A percentile compares a stretch with the other conserved stretches of the same genome.
These are phyloP conservation scores for Suillus subluteus DNA, from an alignment of 768 basidiomycete species.

Conservation along the genomic window DNA sequence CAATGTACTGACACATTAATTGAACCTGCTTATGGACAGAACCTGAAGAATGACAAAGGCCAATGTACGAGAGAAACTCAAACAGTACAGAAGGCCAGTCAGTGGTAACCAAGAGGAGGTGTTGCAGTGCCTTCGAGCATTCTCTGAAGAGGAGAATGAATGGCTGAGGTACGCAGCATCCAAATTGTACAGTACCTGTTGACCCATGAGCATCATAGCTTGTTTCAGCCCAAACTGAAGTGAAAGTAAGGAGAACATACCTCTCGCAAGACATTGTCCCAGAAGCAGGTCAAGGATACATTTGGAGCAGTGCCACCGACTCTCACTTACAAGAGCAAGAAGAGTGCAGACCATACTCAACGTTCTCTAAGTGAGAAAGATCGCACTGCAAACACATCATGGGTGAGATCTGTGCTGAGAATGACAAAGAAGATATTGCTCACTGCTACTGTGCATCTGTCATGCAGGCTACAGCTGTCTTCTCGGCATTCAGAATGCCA, in stretches of 20 bases:
- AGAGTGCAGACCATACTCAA: slow-evolving; percentile 4
- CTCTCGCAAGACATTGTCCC: not conserved
- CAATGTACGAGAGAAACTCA: not conserved
- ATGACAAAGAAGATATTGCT: too few species aligned
- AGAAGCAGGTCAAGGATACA: not conserved
- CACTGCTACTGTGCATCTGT: too few species aligned
- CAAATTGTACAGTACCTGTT: too few species aligned
- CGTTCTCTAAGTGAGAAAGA: slow-evolving; percentile 2
- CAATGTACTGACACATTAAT: not conserved
- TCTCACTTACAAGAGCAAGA: slow-evolving; percentile 10
- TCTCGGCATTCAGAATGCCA: slow-evolving; percentile 1
- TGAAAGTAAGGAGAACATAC: slow-evolving; percentile 3
- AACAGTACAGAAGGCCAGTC: slow-evolving; percentile 12
- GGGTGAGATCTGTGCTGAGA: not conserved
- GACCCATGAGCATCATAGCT: not conserved
- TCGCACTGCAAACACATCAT: slow-evolving; percentile 1
- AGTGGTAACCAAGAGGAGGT: slow-evolving; percentile 16
- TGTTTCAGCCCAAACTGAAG: slow-evolving; percentile 9
- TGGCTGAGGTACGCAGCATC: slow-evolving; percentile 17
- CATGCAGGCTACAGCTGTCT: slow-evolving; percentile 2
- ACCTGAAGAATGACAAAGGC: slow-evolving; percentile 3
- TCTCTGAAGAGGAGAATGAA: slow-evolving; percentile 14
- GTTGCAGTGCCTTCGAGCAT: slow-evolving; percentile 14
- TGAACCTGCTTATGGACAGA: not conserved
- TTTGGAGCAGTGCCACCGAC: not conserved